Conservation (phyloP, 805 yeast species). For the Metschnikowia dekortorum region DNA sequence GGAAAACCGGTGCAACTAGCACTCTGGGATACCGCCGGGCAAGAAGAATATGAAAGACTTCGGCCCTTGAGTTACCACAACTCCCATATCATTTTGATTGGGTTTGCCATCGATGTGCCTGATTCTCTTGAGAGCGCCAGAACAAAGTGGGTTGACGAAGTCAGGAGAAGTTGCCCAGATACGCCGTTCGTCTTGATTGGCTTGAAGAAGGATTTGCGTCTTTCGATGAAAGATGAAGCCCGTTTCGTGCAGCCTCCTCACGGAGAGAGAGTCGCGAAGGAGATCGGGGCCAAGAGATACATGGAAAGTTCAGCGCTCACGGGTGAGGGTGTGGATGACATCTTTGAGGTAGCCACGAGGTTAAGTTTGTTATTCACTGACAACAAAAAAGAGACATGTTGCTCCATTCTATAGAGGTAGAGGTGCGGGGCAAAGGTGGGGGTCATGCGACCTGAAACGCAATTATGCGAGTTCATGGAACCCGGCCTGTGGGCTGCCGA, state of each 20-base stretch:
- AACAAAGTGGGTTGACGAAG: constrained; percentile 86
- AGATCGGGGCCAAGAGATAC: constrained; percentile 78
- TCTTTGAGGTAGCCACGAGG: constrained; percentile 87
- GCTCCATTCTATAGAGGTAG: constrained; percentile 26
- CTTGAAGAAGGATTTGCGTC: constrained; percentile 74
- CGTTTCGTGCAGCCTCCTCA: constrained; percentile 50
- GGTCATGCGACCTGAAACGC: not conserved
- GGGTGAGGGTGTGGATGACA: constrained; percentile 93
- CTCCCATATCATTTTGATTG: constrained; percentile 81
- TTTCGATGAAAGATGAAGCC: constrained; percentile 32
- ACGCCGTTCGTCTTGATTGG: constrained; percentile 80
- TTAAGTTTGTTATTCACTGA: constrained; percentile 55
- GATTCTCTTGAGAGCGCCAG: constrained; percentile 82
- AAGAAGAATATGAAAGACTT: constrained; percentile 88
- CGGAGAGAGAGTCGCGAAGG: constrained; percentile 68
- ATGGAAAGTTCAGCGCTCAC: constrained; percentile 88
- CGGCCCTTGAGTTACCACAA: constrained; percentile 85
- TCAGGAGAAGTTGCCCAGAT: constrained; percentile 70
- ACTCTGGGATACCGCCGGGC: constrained; percentile 96
- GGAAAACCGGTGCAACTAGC: constrained; percentile 88
- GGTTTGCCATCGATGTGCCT: constrained; percentile 79
- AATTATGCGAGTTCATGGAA: not conserved
- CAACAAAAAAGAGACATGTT: constrained; percentile 28
- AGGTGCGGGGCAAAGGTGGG: constrained; percentile 5
- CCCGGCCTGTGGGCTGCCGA: not conserved